Percentiles rank a stretch among this genome's conserved stretches.
Conservation (phyloP, 768 basidiomycete genomes). For the Daedaleopsis nitida region DNA sequence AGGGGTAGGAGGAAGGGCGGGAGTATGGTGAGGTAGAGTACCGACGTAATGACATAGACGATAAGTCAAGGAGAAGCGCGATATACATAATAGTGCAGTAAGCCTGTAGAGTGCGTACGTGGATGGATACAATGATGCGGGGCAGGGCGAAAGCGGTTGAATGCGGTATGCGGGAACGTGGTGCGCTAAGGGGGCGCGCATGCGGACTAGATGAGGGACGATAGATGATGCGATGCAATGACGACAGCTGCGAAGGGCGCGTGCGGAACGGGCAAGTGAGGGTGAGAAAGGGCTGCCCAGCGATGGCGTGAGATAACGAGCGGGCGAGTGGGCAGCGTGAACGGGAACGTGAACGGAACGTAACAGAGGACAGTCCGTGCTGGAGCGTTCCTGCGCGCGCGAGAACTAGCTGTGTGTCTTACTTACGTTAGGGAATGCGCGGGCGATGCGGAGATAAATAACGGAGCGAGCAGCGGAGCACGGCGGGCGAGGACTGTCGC, state of each 20-base stretch:
- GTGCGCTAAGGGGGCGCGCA: neutral
- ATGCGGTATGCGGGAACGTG: neutral
- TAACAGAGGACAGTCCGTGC: slow-evolving; percentile 11
- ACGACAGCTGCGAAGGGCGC: slow-evolving; percentile 11
- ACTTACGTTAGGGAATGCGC: slow-evolving; percentile 12
- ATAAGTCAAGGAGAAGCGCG: slow-evolving; percentile 16
- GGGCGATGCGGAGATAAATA: slow-evolving; percentile 7
- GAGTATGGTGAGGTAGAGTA: slow-evolving; percentile 14
- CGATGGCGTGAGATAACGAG: slow-evolving; percentile 20
- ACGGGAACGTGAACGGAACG: slow-evolving; percentile 4
- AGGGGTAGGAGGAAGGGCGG: neutral
- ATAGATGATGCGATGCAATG: slow-evolving; percentile 16
- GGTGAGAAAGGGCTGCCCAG: neutral
- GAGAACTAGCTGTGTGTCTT: neutral
- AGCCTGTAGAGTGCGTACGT: slow-evolving; percentile 8
- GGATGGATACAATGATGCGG: slow-evolving; percentile 4
- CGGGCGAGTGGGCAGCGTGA: neutral
- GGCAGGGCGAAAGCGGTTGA: slow-evolving; percentile 1
- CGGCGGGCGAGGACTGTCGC: neutral
- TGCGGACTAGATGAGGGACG: slow-evolving; percentile 6
- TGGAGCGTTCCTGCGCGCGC: neutral
- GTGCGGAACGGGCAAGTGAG: neutral
- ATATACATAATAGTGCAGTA: slow-evolving; percentile 21
- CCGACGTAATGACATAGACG: slow-evolving; percentile 18
- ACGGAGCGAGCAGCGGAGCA: slow-evolving; percentile 14